Conservation (phyloP, 139 green algal species). For the Pseudopediastrum boryanum region DNA sequence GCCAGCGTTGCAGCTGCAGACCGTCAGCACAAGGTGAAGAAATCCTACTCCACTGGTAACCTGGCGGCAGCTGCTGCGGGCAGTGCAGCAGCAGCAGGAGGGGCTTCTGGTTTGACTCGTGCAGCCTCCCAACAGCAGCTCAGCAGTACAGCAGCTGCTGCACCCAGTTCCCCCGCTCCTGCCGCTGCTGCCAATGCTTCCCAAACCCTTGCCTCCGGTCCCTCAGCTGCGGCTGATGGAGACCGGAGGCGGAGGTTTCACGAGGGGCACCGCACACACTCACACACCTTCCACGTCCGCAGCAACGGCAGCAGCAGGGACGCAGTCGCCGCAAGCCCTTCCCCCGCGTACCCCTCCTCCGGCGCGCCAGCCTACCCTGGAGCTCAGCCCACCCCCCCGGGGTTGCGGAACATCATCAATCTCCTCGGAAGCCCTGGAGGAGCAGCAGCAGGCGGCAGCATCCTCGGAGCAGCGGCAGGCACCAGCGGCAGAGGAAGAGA, state of each 20-base stretch:
- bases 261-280: no score
- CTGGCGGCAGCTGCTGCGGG: neutral
- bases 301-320: conserved; percentile 35
- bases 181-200: conserved; percentile 4
- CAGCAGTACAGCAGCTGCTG: no score
- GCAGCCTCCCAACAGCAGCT: no score
- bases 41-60: conserved; percentile 30
- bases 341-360: neutral
- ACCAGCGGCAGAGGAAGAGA: neutral
- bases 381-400: conserved; percentile 11
- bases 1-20: conserved; percentile 64
- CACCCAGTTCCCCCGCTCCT: no score
- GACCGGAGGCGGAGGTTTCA: conserved; percentile 38
- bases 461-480: conserved; percentile 13
- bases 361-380: conserved; percentile 23
- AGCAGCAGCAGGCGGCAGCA: neutral
- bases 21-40: conserved; percentile 56
- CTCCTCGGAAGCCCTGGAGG: conserved; percentile 13
- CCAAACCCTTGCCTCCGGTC: conserved; percentile 15
- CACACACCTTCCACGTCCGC: neutral
- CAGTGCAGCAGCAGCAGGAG: conserved; percentile 9
- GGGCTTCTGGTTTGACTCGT: no score
- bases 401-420: conserved; percentile 27
- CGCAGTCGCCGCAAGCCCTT: neutral
- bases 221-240: conserved; percentile 17